Evolutionary conservation across 768 basidiomycete species (phyloP), one percentile per base, ranked within the genome.

Genomic region (Psilocybe cyanescens): DNA sequence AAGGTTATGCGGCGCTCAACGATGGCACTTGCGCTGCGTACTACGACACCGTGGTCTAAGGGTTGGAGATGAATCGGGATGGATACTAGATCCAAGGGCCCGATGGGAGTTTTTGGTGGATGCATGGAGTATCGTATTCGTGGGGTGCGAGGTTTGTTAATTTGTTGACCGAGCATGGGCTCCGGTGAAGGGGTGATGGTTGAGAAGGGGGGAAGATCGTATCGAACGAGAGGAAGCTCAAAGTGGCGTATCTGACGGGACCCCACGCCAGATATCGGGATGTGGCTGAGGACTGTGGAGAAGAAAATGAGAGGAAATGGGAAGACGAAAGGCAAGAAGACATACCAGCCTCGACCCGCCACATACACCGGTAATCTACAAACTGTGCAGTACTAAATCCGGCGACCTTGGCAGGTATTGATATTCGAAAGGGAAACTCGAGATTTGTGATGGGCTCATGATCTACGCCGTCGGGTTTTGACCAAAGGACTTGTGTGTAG

Each of bases 341-440:
- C 87, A 64, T 65, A 87, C 92, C 83, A 64, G 92, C 92, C 78
- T 95, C 93, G 59, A 95, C 79, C 56, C 91, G 82, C 93, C 93
- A 95, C 70, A 84, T 84, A 70, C 90, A 86, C 47, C 88, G 82
- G 73, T 92, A 95, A 67, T 88, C 89, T 66, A 89, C 89, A 68
- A 87, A 92, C 61, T 86, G 80, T 12, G 88, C 83, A 51, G 88
- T 87, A 72, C 88, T 89, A 67, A 86, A 88, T 44, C 90, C 90
- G 14, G 81, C 74, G 54, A 84, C 81, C 63, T 82, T 79, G 58
- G 82, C 71, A 29, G 93, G 93, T 29, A 95, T 62, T 49, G 82
- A 80, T 68, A 95, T 80, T 53, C 85, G 85, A 73, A 93, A 95
- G 2, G 90, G 86, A 66, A 82, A 78, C 67, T 93, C 89, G 67